Evolutionary conservation across 148 eudicot genomes (phyloP).

Genomic region (Camellia sinensis): DNA sequence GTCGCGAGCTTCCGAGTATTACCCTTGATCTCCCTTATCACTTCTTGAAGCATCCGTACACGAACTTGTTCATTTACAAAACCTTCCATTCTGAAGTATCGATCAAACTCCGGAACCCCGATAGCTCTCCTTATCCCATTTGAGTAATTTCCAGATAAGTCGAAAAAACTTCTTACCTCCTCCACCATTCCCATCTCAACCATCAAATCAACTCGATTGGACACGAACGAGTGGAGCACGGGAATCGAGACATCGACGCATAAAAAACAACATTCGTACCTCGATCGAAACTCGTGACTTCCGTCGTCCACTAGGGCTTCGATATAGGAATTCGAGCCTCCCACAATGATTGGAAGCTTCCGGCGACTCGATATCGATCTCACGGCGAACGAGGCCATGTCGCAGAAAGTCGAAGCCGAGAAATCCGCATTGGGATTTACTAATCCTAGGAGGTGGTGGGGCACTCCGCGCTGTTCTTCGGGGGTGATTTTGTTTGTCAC

Average conservation of each 20-base stretch:
- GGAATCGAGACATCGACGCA: conserved; percentile 68
- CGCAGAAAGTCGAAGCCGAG: conserved; percentile 42
- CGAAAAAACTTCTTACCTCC: conserved; percentile 46
- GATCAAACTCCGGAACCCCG: conserved; percentile 66
- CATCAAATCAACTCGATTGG: conserved; percentile 63
- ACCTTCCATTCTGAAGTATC: conserved; percentile 37
- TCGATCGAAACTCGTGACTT: conserved; percentile 28
- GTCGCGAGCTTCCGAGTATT: conserved; percentile 49
- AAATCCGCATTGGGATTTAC: conserved; percentile 53
- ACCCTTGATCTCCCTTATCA: conserved; percentile 36
- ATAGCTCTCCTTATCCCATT: conserved; percentile 67
- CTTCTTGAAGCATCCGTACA: conserved; percentile 31
- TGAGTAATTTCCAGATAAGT: conserved; percentile 44
- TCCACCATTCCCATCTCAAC: conserved; percentile 55
- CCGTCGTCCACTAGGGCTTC: conserved; percentile 41
- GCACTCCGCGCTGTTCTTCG: conserved; percentile 59
- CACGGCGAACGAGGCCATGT: conserved; percentile 44
- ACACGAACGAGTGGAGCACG: conserved; percentile 37
- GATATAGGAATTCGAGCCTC: conserved; percentile 72
- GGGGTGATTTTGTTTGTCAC: conserved; percentile 69
- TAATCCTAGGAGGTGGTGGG: conserved; percentile 69
- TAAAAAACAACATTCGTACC: conserved; percentile 64
- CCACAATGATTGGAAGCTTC: conserved; percentile 66
- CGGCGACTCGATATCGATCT: conserved; percentile 29
- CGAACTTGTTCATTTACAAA: conserved; percentile 21